These are phyloP conservation scores for Saccharomyces hybrid DNA, from an alignment of 1,139 yeast genomes.

Conservation along the genomic window DNA sequence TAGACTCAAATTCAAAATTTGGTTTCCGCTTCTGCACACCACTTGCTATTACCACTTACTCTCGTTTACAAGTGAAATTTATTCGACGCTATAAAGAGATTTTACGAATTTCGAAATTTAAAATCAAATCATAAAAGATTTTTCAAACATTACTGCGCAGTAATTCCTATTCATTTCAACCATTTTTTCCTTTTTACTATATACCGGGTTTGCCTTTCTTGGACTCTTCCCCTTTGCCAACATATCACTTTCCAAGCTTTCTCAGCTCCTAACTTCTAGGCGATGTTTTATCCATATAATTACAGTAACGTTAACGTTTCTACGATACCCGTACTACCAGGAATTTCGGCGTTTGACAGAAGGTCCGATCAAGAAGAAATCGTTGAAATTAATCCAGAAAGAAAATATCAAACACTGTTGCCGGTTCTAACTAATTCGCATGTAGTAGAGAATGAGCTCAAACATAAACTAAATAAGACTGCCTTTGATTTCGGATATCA, in stretches of 20 bases:
- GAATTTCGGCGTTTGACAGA: neutral
- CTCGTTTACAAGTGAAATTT: neutral
- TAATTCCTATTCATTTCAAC: neutral
- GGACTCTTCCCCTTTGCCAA: neutral
- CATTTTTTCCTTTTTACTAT: neutral
- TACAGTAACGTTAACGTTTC: neutral
- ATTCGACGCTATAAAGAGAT: neutral
- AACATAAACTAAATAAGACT: neutral
- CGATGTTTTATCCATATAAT: neutral
- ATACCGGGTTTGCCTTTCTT: neutral
- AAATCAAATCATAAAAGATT: neutral
- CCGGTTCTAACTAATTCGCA: constrained; percentile 2
- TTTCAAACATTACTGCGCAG: neutral
- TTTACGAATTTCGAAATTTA: neutral
- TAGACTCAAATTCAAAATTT: neutral
- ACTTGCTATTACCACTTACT: neutral
- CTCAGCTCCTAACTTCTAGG: neutral
- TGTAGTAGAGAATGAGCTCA: neutral
- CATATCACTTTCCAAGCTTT: neutral
- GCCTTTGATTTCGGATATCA: neutral
- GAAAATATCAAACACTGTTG: constrained; percentile 1
- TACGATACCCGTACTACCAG: neutral
- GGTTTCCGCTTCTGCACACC: neutral
- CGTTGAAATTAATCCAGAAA: neutral
- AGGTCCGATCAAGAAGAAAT: neutral